Evolutionary conservation across 1,284 basidiomycete species (phyloP).

Genomic region (Naganishia sp.): DNA sequence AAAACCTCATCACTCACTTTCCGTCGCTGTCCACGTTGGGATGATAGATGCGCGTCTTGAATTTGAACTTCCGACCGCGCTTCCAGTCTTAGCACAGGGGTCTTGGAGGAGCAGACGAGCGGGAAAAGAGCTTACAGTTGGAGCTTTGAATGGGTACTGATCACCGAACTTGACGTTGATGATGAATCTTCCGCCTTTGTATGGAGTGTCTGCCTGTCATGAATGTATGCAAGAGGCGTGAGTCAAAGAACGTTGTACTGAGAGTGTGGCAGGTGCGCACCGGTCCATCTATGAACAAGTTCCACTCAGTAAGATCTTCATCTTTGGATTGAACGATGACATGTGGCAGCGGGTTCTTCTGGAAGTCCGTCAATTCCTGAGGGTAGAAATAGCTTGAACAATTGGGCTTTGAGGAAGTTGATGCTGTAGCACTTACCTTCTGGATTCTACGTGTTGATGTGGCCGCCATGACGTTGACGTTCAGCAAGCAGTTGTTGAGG

Average conservation of each 20-base stretch:
- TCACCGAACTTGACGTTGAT: conserved; percentile 70
- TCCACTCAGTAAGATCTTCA: conserved; percentile 75
- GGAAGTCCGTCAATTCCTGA: conserved; percentile 51
- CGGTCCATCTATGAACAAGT: conserved; percentile 71
- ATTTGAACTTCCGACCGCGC: conserved; percentile 64
- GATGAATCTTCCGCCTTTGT: conserved; percentile 78
- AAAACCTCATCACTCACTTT: conserved; percentile 59
- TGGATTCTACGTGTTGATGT: conserved; percentile 46
- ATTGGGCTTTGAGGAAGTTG: conserved; percentile 1
- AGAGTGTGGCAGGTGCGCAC: conserved; percentile 57
- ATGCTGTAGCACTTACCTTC: conserved; percentile 36
- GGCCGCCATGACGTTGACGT: conserved; percentile 38
- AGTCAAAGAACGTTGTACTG: neutral
- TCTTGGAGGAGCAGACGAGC: neutral
- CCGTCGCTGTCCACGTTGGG: conserved; percentile 91
- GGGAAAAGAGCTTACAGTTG: conserved; percentile 61
- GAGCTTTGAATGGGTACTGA: conserved; percentile 88
- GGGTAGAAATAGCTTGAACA: neutral
- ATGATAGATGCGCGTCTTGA: conserved; percentile 86
- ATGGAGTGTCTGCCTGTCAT: conserved; percentile 71
- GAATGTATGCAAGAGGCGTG: conserved; percentile 1
- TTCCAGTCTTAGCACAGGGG: neutral
- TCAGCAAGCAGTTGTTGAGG: neutral
- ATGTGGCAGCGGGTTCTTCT: conserved; percentile 57
- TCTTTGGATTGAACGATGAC: conserved; percentile 67